Conservation (phyloP, 208 protist genomes). For the Trichomonas tenax region DNA sequence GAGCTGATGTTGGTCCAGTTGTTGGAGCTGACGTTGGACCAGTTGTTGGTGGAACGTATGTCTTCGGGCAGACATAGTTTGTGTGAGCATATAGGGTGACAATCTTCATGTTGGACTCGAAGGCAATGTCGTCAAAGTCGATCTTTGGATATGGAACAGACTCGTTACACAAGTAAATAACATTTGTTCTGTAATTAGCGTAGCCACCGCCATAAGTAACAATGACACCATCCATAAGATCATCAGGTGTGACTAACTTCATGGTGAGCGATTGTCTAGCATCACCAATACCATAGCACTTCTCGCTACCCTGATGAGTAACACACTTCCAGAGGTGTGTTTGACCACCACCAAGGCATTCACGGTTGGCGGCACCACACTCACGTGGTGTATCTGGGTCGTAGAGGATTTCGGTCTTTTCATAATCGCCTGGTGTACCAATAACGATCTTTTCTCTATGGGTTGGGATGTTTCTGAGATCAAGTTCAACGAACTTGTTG, state of each 20-base stretch:
- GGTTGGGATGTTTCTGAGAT: background rate
- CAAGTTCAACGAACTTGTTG: background rate
- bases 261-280: background rate
- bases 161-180: background rate
- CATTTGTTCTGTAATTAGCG: background rate
- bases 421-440: background rate
- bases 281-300: background rate
- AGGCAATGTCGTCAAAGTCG: background rate
- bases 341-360: background rate
- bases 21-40: no score
- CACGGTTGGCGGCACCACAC: background rate
- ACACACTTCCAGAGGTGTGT: background rate
- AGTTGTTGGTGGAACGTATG: background rate
- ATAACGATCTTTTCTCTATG: background rate
- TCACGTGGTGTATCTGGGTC: background rate
- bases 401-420: background rate
- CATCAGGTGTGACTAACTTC: background rate
- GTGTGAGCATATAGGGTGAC: background rate
- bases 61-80: background rate
- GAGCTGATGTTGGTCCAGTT: no score
- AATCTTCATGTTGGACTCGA: background rate
- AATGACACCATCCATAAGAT: background rate
- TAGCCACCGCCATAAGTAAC: background rate
- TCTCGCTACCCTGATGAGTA: background rate
- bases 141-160: background rate